Percentiles rank a stretch among this genome's conserved stretches.
Evolutionary conservation across 495 filamentous ascomycete species (phyloP).

Genomic region (Acidiella bohemica): DNA sequence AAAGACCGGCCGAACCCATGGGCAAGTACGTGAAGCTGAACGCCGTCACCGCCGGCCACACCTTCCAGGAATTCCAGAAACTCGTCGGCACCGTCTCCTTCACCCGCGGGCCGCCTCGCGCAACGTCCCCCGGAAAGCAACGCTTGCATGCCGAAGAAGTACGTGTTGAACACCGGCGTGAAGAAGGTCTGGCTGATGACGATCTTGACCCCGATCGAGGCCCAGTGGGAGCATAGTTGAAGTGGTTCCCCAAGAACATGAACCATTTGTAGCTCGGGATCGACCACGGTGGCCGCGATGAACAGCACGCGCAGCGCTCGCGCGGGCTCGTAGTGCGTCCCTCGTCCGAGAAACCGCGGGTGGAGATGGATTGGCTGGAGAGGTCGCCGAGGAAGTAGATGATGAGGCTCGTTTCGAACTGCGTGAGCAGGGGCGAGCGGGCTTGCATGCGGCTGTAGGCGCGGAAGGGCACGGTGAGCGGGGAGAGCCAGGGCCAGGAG

Average conservation of each 20-base stretch:
- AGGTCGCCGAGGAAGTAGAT: slow-evolving; percentile 74
- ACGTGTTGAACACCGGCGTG: slow-evolving; percentile 76
- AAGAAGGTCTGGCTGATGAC: slow-evolving; percentile 69
- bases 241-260: slow-evolving; percentile 60
- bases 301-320: slow-evolving; percentile 52
- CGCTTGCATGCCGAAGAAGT: slow-evolving; percentile 82
- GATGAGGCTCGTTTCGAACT: slow-evolving; percentile 58
- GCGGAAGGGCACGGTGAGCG: slow-evolving; percentile 35
- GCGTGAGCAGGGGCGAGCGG: slow-evolving; percentile 59
- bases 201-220: slow-evolving; percentile 64
- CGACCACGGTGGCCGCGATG: slow-evolving; percentile 55
- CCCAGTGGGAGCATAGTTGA: slow-evolving; percentile 65
- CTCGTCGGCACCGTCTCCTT: slow-evolving; percentile 62
- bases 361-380: slow-evolving; percentile 46
- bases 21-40: slow-evolving; percentile 72
- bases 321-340: slow-evolving; percentile 50
- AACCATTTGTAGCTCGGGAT: slow-evolving; percentile 82
- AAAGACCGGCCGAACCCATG: slow-evolving; percentile 68
- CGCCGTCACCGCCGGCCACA: slow-evolving; percentile 83
- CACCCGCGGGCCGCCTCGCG: slow-evolving; percentile 53
- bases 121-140: slow-evolving; percentile 44
- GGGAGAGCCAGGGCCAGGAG: slow-evolving; percentile 25
- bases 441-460: slow-evolving; percentile 60
- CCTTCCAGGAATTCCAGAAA: slow-evolving; percentile 65
- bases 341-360: slow-evolving; percentile 19